Evolutionary conservation across 2,329 filamentous ascomycete genomes (phyloP), one percentile per base, ranked within the genome.

Genomic region (Sporothrix pallida): DNA sequence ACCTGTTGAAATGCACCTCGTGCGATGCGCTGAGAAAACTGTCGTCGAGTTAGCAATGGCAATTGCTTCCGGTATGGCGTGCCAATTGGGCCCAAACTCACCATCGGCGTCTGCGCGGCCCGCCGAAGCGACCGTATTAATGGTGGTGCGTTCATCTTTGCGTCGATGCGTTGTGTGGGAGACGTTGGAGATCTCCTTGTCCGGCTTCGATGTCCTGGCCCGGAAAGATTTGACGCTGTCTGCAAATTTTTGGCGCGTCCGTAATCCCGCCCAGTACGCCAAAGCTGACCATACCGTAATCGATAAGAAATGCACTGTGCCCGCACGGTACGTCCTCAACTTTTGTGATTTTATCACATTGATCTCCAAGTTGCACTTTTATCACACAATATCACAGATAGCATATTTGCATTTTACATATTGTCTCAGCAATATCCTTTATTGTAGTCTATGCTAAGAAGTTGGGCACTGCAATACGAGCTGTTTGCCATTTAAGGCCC

Each of bases 61-160:
- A 8, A 46, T 37, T 42, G 62, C 54, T 8, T 46, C 26, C 6
- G 10, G 54, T 23, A 10, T 9, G 23, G 37, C 6, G 1, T 13
- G 10, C 31, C 20, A 48, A n/a, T 8, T 9, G 20, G 15, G 17
- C 12, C 13, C n/a, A 26, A 60, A 9, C 78, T 54, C 76, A 82
- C 81, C 78, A 79, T 72, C 74, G 78, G 78, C 69, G 77, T 78
- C 74, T 79, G 78, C 56, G 80, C 71, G 20, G 79, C 75, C 63
- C 78, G 78, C 79, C 80, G 79, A 63, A 80, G 74, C 73, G 81
- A 80, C 78, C 81, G 77, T 81, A 82, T 77, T 81, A 82, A 79
- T 75, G 80, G 79, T 70, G 80, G 79, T 72, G 79, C 75, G 74
- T 78, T 80, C 80, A 82, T 82, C 74, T 78, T 78, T 79, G 78